Evolutionary conservation across 2,329 filamentous ascomycete species (phyloP), one percentile per base, ranked within the genome.

Genomic region (Aureobasidium sp.): DNA sequence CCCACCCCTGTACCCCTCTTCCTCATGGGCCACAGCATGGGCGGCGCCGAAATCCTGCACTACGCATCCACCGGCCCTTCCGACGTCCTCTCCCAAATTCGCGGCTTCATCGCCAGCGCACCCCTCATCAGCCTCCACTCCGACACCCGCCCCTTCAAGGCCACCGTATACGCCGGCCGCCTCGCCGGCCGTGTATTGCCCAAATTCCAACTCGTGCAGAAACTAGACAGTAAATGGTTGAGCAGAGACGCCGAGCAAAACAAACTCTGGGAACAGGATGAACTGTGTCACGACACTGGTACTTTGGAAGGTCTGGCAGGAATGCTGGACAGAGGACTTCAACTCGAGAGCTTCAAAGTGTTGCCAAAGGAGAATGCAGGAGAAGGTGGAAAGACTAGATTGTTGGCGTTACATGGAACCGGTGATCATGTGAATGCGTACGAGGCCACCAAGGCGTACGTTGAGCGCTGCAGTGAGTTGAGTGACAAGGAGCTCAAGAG

Each of bases 11-110:
- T 75, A 2, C 90, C 91, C 0, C 71, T 95, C 17, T 97, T 96
- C 75, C 81, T 97, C 22, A 85, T 94, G 78, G 92, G 92, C 59
- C 91, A 96, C 75, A 91, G 87, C 24, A 96, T 96, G 90, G 92
- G 92, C 66, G 92, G 92, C 63, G 90, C 85, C 27, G 82, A 95
- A 74, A 82, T 86, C 6, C 77, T 96, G 9, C 85, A 83, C 47
- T 86, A 84, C 67, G 77, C 76, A 64, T 73, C 75, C 33, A 70
- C 70, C 48, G 78, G 75, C 22, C 79, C 76, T 5, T 66, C 67
- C 47, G 80, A 83, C 17, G 72, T 90, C 14, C 79, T 84, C 45
- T 72, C 76, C 39, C 77, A 81, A 62, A 81, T 96, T 52, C 80
- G 85, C 49, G 91, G 91, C 24, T 90, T 88, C 78, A 70, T 96